Percentiles rank a stretch among this genome's conserved stretches.
phyloP scores from a whole-genome alignment of 1,139 yeast species.

The Saccharomycopsis hybrid region DNA sequence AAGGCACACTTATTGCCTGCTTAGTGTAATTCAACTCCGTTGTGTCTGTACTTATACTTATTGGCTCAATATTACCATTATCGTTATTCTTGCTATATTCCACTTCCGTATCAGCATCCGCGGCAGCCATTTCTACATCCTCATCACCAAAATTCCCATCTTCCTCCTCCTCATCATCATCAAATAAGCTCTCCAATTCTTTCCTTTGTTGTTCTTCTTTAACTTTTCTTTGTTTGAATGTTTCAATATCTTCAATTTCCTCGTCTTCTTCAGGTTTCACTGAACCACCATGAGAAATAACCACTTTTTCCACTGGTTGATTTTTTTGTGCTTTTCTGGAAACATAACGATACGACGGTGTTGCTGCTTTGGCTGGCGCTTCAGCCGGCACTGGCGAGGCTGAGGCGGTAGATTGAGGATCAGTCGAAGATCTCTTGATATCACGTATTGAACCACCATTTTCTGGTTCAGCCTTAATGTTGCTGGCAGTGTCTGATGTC shows the following conservation, averaged over 20 bases:
- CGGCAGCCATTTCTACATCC: background rate
- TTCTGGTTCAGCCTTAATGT: background rate
- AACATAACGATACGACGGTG: conserved; percentile 12
- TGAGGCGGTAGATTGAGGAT: background rate
- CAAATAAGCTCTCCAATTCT: conserved; percentile 29
- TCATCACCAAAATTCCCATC: conserved; percentile 3
- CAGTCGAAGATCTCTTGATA: too few relatives aligned
- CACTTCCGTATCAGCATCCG: background rate
- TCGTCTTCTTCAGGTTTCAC: conserved; percentile 21
- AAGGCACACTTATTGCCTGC: conserved; percentile 4
- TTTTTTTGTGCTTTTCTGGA: conserved; percentile 11
- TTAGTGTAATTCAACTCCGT: background rate
- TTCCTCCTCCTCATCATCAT: conserved; percentile 25
- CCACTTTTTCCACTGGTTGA: conserved; percentile 18
- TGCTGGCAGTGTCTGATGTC: background rate
- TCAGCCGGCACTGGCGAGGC: background rate
- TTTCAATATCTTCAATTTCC: conserved; percentile 20
- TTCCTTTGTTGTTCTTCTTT: conserved; percentile 21
- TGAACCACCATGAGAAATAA: conserved; percentile 11
- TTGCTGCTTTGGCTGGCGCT: background rate
- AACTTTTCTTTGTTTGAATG: conserved; percentile 17
- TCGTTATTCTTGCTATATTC: conserved; percentile 1
- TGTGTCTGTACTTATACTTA: background rate
- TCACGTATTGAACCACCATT: too few relatives aligned
- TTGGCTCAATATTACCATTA: background rate